Base-by-base conservation (phyloP, 169 alveolate genomes). In the Eimeria maxima region DNA sequence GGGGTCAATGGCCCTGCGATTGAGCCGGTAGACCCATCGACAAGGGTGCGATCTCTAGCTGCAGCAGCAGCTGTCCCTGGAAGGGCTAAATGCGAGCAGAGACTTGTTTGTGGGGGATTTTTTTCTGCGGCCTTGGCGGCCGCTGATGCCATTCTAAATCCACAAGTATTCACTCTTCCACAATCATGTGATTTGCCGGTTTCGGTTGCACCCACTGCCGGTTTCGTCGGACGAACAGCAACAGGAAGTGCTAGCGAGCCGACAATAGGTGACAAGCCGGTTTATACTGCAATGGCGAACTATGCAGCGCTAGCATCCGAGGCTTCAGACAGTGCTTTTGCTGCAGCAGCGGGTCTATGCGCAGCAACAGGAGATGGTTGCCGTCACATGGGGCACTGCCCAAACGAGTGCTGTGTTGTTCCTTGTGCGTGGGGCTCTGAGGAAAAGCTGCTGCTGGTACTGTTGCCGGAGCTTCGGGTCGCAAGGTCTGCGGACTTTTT, bases 261-360 rank as follows among this genome's bases (percentile, higher is more conserved):
- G 18, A 53, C 74, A 27, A 24, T 50, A 74, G 76, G 57, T 14
- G 55, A 3, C 71, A 60, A 29, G 27, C 53, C 76, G 11, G 38
- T 29, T 20, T 57, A 83, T 38, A 29, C 76, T 10, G 76, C 76
- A 83, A 0, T 33, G 29, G 42, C 27, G 16, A 83, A 83, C 22
- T 45, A 45, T 44, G 91, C 91, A n/a, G 63, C 76, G 73, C 69
- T 33, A 16, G 91, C 91, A 33, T 53, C 47, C 33, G 91, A 83
- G 55, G 91, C 76, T 20, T 73, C 53, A 13, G 83, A 44, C 83
- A 63, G 60, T 63, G 27, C 60, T 22, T 22, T 87, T 63, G 78
- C 93, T 47, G 93, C 93, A 29, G 93, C 93, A 87, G 93, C 93
- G 93, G 93, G 81, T 63, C 81, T 87, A 55, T 87, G 93, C 47